Percentiles rank a stretch among this genome's conserved stretches.
Evolutionary conservation across 2,329 filamentous ascomycete species (phyloP).

Genomic region (Didymosphaeria variabile): DNA sequence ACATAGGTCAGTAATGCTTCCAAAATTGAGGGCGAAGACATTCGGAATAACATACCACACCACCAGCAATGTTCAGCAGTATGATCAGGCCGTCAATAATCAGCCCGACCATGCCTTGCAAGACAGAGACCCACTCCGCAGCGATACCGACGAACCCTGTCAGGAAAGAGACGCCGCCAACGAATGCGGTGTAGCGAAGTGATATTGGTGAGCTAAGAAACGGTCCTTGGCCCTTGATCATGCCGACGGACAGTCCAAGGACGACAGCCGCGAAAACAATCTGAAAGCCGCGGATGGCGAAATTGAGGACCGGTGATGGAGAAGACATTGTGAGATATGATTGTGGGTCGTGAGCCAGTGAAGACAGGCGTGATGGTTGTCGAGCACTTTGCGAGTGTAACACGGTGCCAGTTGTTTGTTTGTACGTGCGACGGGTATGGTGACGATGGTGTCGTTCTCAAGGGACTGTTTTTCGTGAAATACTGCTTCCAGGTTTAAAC

Average conservation of each 20-base stretch:
- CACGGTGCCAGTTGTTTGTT: neutral
- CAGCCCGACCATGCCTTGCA: constrained; percentile 29
- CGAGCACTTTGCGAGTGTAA: neutral
- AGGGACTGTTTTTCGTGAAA: neutral
- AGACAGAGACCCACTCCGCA: constrained; percentile 19
- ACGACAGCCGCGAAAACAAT: constrained; percentile 28
- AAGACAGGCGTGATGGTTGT: neutral
- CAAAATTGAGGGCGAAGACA: no score
- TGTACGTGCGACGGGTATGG: neutral
- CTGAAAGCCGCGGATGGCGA: constrained; percentile 27
- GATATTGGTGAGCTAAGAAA: constrained; percentile 14
- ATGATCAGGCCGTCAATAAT: constrained; percentile 26
- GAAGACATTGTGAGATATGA: constrained; percentile 4
- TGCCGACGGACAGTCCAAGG: constrained; percentile 24
- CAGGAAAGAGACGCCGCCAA: constrained; percentile 25
- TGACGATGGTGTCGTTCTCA: neutral
- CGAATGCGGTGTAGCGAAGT: constrained; percentile 21
- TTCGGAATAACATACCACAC: constrained; percentile 28
- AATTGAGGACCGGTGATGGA: constrained; percentile 17
- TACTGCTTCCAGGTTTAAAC: neutral
- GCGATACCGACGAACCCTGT: constrained; percentile 26
- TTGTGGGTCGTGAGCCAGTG: neutral
- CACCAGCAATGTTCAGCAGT: constrained; percentile 29
- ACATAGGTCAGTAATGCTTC: constrained; percentile 2
- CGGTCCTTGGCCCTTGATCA: constrained; percentile 24